phyloP scores from a whole-genome alignment of 805 yeast genomes.

The Cyberlindnera veronae region DNA sequence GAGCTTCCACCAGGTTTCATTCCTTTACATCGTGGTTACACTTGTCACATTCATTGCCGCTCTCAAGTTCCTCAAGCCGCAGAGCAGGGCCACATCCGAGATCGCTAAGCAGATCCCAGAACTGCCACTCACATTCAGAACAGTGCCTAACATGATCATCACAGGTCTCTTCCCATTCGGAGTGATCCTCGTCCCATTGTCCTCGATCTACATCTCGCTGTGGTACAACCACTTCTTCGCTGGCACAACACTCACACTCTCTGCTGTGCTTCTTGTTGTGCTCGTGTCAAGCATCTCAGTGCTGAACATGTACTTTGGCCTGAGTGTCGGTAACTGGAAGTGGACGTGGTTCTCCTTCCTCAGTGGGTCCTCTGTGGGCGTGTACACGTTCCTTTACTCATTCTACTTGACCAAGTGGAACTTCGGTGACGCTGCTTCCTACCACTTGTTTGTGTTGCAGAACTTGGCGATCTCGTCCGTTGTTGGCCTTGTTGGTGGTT shows the following conservation, averaged over 20 bases:
- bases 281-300: slow-evolving; percentile 19
- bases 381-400: slow-evolving; percentile 25
- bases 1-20: slow-evolving; percentile 2
- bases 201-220: slow-evolving; percentile 24
- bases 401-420: slow-evolving; percentile 25
- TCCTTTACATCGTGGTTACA: slow-evolving; percentile 14
- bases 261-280: slow-evolving; percentile 17
- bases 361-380: slow-evolving; percentile 27
- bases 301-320: slow-evolving; percentile 23
- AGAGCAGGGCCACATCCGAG: slow-evolving; percentile 13
- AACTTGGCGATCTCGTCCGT: slow-evolving; percentile 24
- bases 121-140: slow-evolving; percentile 26
- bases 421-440: slow-evolving; percentile 28
- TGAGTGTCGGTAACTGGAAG: slow-evolving; percentile 29
- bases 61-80: slow-evolving; percentile 11
- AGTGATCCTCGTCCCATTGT: slow-evolving; percentile 26
- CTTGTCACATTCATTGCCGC: slow-evolving; percentile 14
- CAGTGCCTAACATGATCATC: slow-evolving; percentile 26
- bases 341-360: slow-evolving; percentile 30
- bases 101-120: slow-evolving; percentile 24
- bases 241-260: slow-evolving; percentile 16
- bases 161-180: slow-evolving; percentile 31
- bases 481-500: slow-evolving; percentile 25
- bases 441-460: slow-evolving; percentile 24
- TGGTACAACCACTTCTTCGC: slow-evolving; percentile 28